A percentile compares a stretch with the other conserved stretches of the same genome.
Evolutionary conservation across 78 protist species (phyloP).

Genomic region (Isochrysis galbana): DNA sequence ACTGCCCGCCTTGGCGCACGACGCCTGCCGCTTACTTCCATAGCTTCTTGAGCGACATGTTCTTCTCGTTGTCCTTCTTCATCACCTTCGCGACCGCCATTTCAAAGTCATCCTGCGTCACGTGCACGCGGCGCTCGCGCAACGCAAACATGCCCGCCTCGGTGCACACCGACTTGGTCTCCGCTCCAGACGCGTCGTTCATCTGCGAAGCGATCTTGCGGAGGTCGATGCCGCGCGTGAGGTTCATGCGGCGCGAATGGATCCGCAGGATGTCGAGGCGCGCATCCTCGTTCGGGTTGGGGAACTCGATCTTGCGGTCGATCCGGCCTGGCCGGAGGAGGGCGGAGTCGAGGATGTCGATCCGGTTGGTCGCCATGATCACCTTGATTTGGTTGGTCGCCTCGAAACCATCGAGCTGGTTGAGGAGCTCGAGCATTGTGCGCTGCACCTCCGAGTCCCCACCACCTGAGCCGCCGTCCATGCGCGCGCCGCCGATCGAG

Average conservation of each 20-base stretch:
- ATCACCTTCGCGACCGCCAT: constrained; percentile 95
- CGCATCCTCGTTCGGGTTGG: constrained; percentile 85
- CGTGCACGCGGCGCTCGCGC: constrained; percentile 98
- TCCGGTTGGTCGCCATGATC: constrained; percentile 99
- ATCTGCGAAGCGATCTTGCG: constrained; percentile 79
- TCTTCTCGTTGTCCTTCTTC: constrained; percentile 91
- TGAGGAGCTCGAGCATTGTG: constrained; percentile 99
- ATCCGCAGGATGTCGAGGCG: constrained; percentile 97
- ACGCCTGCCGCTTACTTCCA: constrained; percentile 88
- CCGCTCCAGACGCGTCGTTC: constrained; percentile 98
- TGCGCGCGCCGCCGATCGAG: constrained; percentile 83
- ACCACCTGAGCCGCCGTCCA: constrained; percentile 22
- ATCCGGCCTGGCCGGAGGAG: constrained; percentile 98
- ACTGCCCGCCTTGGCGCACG: too few relatives aligned
- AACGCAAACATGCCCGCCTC: constrained; percentile 99
- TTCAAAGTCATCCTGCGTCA: constrained; percentile 98
- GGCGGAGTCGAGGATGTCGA: constrained; percentile 99
- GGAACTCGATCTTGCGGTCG: constrained; percentile 99
- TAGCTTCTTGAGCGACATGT: constrained; percentile 87
- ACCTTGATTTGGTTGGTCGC: constrained; percentile 95
- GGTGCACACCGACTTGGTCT: constrained; percentile 95
- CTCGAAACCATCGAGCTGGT: constrained; percentile 99
- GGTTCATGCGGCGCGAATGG: constrained; percentile 98
- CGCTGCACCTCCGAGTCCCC: constrained; percentile 86
- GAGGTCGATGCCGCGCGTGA: constrained; percentile 95